phyloP scores from a whole-genome alignment of 1,284 basidiomycete genomes.

The Stereum hirsutum region DNA sequence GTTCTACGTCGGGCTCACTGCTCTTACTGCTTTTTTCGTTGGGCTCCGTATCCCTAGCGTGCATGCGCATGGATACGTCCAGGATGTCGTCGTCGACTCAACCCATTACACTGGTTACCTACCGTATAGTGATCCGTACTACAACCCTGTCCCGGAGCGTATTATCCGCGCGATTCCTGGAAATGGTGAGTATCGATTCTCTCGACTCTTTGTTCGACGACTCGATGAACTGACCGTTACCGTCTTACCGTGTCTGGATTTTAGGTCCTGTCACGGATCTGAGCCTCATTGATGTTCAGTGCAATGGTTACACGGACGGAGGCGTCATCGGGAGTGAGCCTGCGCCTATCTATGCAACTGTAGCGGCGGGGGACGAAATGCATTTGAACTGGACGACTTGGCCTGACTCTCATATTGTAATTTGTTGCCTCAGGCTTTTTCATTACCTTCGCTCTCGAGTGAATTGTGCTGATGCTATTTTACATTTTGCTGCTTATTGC shows the following conservation, averaged over 20 bases:
- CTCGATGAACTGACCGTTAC: constrained; percentile 22
- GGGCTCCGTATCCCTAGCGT: constrained; percentile 8
- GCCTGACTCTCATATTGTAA: constrained; percentile 32
- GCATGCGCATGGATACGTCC: constrained; percentile 26
- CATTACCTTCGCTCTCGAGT: background rate
- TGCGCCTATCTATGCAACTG: constrained; percentile 32
- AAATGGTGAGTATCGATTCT: constrained; percentile 23
- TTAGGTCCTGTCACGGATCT: constrained; percentile 18
- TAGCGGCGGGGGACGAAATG: constrained; percentile 32
- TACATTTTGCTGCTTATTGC: background rate
- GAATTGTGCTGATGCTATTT: background rate
- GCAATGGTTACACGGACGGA: constrained; percentile 31
- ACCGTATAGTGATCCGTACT: constrained; percentile 28
- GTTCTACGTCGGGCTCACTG: too few relatives aligned
- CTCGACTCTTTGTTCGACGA: background rate
- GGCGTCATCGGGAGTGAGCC: constrained; percentile 28
- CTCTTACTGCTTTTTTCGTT: too few relatives aligned
- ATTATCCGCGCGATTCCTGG: constrained; percentile 38
- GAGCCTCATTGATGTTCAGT: constrained; percentile 26
- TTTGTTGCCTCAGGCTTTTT: background rate
- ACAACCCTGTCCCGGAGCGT: constrained; percentile 28
- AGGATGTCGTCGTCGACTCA: constrained; percentile 21
- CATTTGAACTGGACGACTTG: constrained; percentile 41
- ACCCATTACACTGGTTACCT: constrained; percentile 25
- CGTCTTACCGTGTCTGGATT: background rate